Percentiles rank a stretch among this genome's conserved stretches.
Conservation (phyloP, 352 stramenopile species). For the Pythium biforme region DNA sequence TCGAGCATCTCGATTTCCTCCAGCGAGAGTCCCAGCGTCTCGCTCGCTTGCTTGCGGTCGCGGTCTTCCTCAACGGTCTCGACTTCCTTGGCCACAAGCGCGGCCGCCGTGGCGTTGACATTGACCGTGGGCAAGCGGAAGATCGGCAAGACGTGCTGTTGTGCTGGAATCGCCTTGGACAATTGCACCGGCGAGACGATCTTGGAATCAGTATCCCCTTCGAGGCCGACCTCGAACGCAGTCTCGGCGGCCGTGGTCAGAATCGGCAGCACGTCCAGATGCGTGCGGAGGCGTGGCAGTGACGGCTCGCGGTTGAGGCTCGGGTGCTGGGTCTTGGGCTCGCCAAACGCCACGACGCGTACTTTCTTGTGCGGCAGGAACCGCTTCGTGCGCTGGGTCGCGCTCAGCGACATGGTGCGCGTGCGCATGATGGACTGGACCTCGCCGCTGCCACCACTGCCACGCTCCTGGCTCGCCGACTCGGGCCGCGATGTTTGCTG, state of each 20-base stretch:
- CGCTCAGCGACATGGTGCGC: constrained; percentile 40
- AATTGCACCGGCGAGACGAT: not conserved
- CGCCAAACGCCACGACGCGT: constrained; percentile 1
- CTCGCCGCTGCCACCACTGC: no score
- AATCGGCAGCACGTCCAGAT: constrained; percentile 67
- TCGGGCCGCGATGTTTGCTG: constrained; percentile 3
- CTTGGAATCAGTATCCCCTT: not conserved
- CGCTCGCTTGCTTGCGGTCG: constrained; percentile 59
- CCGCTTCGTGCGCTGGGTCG: constrained; percentile 44
- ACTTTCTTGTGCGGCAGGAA: constrained; percentile 50
- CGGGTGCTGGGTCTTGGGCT: not conserved
- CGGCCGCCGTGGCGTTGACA: constrained; percentile 35
- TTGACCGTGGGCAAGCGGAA: constrained; percentile 70
- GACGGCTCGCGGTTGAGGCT: constrained; percentile 19
- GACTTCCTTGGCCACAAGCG: constrained; percentile 41
- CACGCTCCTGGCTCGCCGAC: constrained; percentile 8
- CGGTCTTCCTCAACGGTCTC: constrained; percentile 47
- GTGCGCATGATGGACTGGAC: constrained; percentile 42
- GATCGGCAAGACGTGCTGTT: constrained; percentile 60
- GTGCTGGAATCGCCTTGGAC: constrained; percentile 16
- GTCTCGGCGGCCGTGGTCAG: constrained; percentile 68
- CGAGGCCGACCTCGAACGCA: constrained; percentile 68
- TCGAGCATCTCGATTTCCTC: constrained; percentile 72
- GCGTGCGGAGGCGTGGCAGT: constrained; percentile 31
- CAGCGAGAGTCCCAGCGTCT: constrained; percentile 55